Evolutionary conservation across 176 grass and related monocot species (phyloP).

Genomic region (Musa itinerans): DNA sequence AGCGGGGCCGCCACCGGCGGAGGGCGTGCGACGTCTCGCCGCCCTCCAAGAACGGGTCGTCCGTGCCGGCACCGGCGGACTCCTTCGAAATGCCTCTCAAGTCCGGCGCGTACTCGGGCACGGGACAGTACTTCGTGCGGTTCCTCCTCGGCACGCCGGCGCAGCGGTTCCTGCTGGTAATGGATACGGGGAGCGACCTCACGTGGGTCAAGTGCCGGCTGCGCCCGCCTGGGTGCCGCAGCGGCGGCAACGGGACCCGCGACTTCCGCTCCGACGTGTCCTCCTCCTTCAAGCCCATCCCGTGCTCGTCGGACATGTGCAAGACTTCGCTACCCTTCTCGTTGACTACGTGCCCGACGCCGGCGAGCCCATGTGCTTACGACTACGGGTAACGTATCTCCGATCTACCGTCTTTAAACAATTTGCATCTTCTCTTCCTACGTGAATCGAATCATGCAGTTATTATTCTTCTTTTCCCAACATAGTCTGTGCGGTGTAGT

Average conservation of each 20-base stretch:
- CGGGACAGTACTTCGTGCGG: conserved; percentile 59
- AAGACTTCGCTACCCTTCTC: conserved; percentile 47
- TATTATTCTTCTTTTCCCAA: no score
- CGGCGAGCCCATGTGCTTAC: conserved; percentile 52
- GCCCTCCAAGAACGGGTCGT: neutral
- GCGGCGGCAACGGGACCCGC: conserved; percentile 8
- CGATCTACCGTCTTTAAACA: no score
- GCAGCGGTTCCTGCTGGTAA: conserved; percentile 34
- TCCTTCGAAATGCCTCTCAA: conserved; percentile 65
- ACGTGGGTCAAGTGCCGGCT: conserved; percentile 80
- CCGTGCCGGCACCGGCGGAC: neutral
- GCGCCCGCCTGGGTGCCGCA: neutral
- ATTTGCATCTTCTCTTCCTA: neutral
- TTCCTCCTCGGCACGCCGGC: conserved; percentile 84
- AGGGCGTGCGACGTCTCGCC: neutral
- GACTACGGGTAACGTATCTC: conserved; percentile 41
- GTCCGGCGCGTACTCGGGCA: conserved; percentile 34
- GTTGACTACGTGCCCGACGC: conserved; percentile 43
- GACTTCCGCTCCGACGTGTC: conserved; percentile 35
- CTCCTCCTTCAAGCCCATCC: conserved; percentile 37
- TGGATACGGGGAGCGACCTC: conserved; percentile 70
- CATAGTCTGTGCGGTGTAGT: no score
- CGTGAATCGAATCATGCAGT: neutral
- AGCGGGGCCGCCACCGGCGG: neutral
- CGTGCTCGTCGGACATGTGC: conserved; percentile 56